Evolutionary conservation across 164 flowering plant species (phyloP), one percentile per base, ranked within the genome.

Genomic region (Berberis thunbergii): DNA sequence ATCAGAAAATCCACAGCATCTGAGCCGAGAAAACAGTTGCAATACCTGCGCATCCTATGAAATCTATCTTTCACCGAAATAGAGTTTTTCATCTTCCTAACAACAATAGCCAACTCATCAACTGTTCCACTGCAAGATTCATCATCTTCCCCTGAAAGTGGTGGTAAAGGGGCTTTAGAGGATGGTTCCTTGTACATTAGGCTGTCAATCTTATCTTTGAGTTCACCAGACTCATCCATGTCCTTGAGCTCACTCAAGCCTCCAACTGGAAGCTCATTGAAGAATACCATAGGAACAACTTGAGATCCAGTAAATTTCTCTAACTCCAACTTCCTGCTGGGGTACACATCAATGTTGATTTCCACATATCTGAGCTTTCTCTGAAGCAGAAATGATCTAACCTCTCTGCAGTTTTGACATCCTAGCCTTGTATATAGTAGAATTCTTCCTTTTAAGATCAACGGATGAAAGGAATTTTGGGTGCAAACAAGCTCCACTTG

Each of bases 81-180:
- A 53, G 75, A 64, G 49, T 74, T 82, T 77, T 77, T 84, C 97
- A 91, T 91, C 75, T 84, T 88, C 53, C 67, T 77, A 7, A 80
- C 88, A 72, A 84, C 72, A 54, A 80, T 57, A 60, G 96, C 91
- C 57, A 81, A 75, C 64, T 91, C 97, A 79, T 91, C 97, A 67
- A 86, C 54, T 41, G 71, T 63, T 41, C 96, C 96, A 60, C 79
- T 71, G 69, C 79, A 71, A 46, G 87, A 91, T 45, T 64, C 64
- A 67, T 91, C 96, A 83, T 91, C 97, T 71, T 91, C 97, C 57
- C 96, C 96, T 66, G 96, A 83, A 60, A 85, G 84, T 57, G 97
- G 97, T 4, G 93, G 91, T 53, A 80, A 60, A 70, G 97, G 95
- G 68, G 97, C 85, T 72, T 74, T 77, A 64, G 56, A 49, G 49